phyloP scores from a whole-genome alignment of 106 monocot genomes.

The Acanthochlamys bracteata region DNA sequence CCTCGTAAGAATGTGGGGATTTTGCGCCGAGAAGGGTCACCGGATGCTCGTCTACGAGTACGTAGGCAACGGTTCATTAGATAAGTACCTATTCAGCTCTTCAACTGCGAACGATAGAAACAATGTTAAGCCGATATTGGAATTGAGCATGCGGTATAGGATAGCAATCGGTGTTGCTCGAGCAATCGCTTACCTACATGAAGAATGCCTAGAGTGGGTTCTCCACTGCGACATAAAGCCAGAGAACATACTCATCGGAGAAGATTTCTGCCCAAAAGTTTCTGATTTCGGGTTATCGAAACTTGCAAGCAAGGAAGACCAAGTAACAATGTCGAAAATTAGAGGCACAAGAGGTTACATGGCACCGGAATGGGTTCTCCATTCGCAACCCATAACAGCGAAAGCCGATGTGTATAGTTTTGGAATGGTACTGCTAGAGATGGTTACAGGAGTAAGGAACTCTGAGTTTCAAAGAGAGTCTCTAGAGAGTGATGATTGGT shows the following conservation, averaged over 20 bases:
- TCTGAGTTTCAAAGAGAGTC: constrained; percentile 32
- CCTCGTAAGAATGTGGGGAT: constrained; percentile 81
- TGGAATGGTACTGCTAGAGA: constrained; percentile 78
- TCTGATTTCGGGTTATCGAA: constrained; percentile 81
- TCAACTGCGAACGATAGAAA: neutral
- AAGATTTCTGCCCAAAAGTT: constrained; percentile 84
- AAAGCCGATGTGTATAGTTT: constrained; percentile 87
- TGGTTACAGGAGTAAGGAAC: constrained; percentile 52
- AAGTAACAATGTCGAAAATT: constrained; percentile 52
- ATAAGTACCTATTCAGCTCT: constrained; percentile 48
- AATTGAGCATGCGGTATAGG: constrained; percentile 58
- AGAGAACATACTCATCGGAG: constrained; percentile 75
- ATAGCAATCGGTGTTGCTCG: constrained; percentile 74
- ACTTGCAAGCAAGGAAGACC: constrained; percentile 58
- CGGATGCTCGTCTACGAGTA: constrained; percentile 81
- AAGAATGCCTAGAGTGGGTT: constrained; percentile 90
- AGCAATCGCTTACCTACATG: constrained; percentile 78
- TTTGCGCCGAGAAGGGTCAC: constrained; percentile 74
- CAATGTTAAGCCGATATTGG: constrained; percentile 21
- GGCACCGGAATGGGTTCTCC: constrained; percentile 83
- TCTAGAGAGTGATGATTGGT: constrained; percentile 65
- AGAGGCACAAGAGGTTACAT: constrained; percentile 73
- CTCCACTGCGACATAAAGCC: constrained; percentile 89
- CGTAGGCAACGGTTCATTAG: constrained; percentile 70
- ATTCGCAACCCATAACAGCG: constrained; percentile 57